These are phyloP conservation scores for Fusarium torreyae DNA, from an alignment of 2,329 filamentous ascomycete species.

Conservation along the genomic window DNA sequence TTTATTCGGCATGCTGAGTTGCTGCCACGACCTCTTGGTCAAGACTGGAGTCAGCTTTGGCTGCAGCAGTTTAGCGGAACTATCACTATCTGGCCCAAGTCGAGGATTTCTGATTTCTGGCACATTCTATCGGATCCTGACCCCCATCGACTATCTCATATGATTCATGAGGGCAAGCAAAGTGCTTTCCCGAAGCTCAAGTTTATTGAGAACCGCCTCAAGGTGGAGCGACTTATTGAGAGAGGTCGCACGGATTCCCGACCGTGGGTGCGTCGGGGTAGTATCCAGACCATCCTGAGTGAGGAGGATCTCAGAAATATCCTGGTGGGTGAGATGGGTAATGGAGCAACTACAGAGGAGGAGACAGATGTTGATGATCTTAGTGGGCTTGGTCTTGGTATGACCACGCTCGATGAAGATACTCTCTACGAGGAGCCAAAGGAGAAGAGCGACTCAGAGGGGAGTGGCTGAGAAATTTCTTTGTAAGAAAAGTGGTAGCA, in stretches of 20 bases:
- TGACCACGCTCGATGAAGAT: constrained; percentile 50
- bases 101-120: constrained; percentile 82
- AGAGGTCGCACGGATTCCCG: constrained; percentile 69
- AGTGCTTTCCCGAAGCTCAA: constrained; percentile 92
- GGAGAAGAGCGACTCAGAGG: constrained; percentile 42
- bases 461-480: constrained; percentile 9
- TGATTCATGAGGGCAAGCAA: constrained; percentile 92
- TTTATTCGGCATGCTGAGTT: constrained; percentile 94
- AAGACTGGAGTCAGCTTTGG: constrained; percentile 98
- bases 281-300: constrained; percentile 72
- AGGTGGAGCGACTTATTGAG: constrained; percentile 81
- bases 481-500: neutral
- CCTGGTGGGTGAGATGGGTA: constrained; percentile 56
- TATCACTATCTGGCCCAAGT: constrained; percentile 96
- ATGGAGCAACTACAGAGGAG: constrained; percentile 55
- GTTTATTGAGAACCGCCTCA: constrained; percentile 89
- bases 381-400: constrained; percentile 45
- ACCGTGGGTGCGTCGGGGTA: constrained; percentile 63
- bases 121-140: constrained; percentile 90
- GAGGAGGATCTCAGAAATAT: constrained; percentile 71
- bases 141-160: constrained; percentile 80
- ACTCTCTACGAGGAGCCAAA: constrained; percentile 42
- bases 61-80: constrained; percentile 95
- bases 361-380: constrained; percentile 56
- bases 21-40: constrained; percentile 88